Percentiles rank a stretch among this genome's conserved stretches.
phyloP scores from a whole-genome alignment of 768 basidiomycete genomes.

The Leucogyrophana mollusca region DNA sequence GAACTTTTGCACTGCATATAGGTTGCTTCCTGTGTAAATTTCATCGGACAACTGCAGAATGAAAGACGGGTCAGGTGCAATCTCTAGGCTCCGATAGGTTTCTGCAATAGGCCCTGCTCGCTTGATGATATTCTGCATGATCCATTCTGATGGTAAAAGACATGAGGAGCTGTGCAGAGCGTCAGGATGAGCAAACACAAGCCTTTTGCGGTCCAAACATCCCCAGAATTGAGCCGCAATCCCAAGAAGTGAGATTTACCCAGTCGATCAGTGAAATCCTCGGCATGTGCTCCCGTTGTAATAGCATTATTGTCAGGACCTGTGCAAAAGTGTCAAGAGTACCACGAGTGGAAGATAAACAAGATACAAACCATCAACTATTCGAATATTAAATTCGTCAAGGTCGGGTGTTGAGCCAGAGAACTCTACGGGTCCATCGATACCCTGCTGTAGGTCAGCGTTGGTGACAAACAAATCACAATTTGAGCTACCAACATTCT shows the following conservation, averaged over 20 bases:
- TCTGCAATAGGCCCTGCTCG: slow-evolving; percentile 53
- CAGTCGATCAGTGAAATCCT: slow-evolving; percentile 56
- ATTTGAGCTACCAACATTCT: slow-evolving; percentile 54
- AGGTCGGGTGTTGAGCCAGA: slow-evolving; percentile 75
- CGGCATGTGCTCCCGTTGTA: slow-evolving; percentile 52
- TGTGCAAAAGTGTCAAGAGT: slow-evolving; percentile 24
- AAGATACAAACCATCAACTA: slow-evolving; percentile 64
- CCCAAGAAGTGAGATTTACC: slow-evolving; percentile 76
- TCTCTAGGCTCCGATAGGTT: slow-evolving; percentile 47
- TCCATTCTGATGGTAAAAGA: slow-evolving; percentile 44
- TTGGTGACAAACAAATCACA: not conserved
- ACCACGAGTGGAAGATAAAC: not conserved
- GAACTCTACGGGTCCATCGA: slow-evolving; percentile 68
- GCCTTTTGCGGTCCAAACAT: slow-evolving; percentile 89
- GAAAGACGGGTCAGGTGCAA: slow-evolving; percentile 77
- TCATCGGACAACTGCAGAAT: slow-evolving; percentile 77
- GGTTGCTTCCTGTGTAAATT: slow-evolving; percentile 66
- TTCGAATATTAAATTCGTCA: slow-evolving; percentile 77
- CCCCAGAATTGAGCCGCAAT: slow-evolving; percentile 54
- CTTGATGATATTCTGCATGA: slow-evolving; percentile 59
- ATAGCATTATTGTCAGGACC: slow-evolving; percentile 58
- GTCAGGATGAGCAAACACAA: slow-evolving; percentile 3
- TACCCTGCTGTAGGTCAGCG: slow-evolving; percentile 51
- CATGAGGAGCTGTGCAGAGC: not conserved
- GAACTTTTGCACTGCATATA: slow-evolving; percentile 84